Evolutionary conservation across 2,329 filamentous ascomycete species (phyloP).

Genomic region (Malbranchea cinnamomea): DNA sequence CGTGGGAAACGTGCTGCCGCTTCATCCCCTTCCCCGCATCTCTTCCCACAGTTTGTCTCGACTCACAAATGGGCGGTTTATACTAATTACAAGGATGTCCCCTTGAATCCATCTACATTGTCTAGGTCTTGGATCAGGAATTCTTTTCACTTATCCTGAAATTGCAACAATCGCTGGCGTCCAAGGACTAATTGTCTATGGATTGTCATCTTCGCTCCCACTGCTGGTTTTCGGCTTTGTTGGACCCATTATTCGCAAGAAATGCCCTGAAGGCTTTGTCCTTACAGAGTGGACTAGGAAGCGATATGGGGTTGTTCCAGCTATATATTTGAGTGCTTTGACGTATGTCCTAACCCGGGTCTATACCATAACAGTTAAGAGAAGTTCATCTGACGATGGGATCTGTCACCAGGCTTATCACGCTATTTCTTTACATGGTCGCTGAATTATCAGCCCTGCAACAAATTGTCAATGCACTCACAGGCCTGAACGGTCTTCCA

Average conservation of each 20-base stretch:
- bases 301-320: slow-evolving; percentile 54
- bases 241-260: slow-evolving; percentile 61
- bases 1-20: slow-evolving; percentile 96
- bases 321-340: slow-evolving; percentile 61
- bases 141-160: slow-evolving; percentile 70
- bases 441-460: slow-evolving; percentile 68
- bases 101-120: slow-evolving; percentile 10
- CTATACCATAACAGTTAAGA: neutral
- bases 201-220: slow-evolving; percentile 55
- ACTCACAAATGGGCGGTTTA: slow-evolving; percentile 8
- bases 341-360: slow-evolving; percentile 31
- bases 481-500: slow-evolving; percentile 58
- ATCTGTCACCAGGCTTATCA: slow-evolving; percentile 40
- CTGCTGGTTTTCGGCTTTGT: slow-evolving; percentile 60
- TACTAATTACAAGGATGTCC: slow-evolving; percentile 32
- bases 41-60: slow-evolving; percentile 11
- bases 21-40: slow-evolving; percentile 36
- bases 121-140: slow-evolving; percentile 66
- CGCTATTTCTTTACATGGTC: slow-evolving; percentile 77
- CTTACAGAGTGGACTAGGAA: slow-evolving; percentile 73
- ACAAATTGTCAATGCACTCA: slow-evolving; percentile 60
- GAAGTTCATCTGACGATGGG: slow-evolving; percentile 5
- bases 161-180: slow-evolving; percentile 65
- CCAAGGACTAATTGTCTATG: slow-evolving; percentile 64
- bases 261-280: slow-evolving; percentile 72